These are phyloP conservation scores for Croton setiger DNA, from an alignment of 441 rosid genomes.

Conservation along the genomic window DNA sequence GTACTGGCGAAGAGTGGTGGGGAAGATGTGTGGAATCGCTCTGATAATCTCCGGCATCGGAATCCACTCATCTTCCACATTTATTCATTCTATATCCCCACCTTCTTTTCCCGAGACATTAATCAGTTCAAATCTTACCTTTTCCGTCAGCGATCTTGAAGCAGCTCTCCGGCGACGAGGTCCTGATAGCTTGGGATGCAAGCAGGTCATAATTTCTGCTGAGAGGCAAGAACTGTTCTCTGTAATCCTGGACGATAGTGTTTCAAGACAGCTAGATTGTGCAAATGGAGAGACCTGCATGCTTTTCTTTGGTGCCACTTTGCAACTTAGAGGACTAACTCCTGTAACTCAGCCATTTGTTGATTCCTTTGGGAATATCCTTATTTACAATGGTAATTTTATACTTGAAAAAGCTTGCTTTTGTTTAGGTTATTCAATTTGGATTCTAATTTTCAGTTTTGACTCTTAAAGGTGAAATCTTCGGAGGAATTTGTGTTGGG, in stretches of 20 bases:
- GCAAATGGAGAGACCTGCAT: conserved; percentile 20
- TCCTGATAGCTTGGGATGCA: conserved; percentile 62
- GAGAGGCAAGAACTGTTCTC: conserved; percentile 22
- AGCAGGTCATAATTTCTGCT: conserved; percentile 39
- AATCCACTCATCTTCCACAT: conserved; percentile 35
- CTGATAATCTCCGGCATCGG: conserved; percentile 48
- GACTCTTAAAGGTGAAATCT: conserved; percentile 54
- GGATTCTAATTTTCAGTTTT: conserved; percentile 4
- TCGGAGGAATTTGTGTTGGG: conserved; percentile 59
- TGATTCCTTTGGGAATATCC: conserved; percentile 53
- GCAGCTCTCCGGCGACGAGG: conserved; percentile 58
- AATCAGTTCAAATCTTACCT: conserved; percentile 9
- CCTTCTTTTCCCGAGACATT: conserved; percentile 27
- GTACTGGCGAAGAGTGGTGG: neutral
- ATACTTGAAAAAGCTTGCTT: neutral
- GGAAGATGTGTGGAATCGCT: conserved; percentile 83
- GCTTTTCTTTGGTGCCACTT: conserved; percentile 63
- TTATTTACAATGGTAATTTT: conserved; percentile 63
- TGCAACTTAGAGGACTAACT: conserved; percentile 69
- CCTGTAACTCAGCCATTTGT: conserved; percentile 56
- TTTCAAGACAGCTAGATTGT: neutral
- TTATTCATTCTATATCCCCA: conserved; percentile 25
- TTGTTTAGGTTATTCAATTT: neutral
- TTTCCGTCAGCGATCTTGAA: conserved; percentile 57
- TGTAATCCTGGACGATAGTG: conserved; percentile 17